These are phyloP conservation scores for Lachnellula willkommii DNA, from an alignment of 2,329 filamentous ascomycete genomes.

Conservation along the genomic window DNA sequence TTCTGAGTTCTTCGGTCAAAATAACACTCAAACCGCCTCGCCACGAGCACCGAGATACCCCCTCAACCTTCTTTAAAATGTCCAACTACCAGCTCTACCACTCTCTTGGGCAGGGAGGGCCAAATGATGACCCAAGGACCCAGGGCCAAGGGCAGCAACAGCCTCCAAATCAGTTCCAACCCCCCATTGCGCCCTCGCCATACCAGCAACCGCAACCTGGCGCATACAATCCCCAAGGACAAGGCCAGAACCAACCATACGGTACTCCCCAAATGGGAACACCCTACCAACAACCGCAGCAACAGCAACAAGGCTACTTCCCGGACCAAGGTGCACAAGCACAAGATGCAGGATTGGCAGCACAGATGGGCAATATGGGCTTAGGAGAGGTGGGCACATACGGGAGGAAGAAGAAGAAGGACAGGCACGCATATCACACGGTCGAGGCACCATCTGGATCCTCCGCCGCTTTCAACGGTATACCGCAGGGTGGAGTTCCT, in stretches of 20 bases:
- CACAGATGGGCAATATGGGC: conserved; percentile 74
- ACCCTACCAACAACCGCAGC: conserved; percentile 30
- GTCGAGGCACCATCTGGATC: conserved; percentile 67
- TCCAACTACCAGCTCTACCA: conserved; percentile 53
- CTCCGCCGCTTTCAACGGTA: conserved; percentile 64
- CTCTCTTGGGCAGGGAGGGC: conserved; percentile 51
- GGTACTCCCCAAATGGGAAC: conserved; percentile 22
- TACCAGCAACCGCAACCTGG: conserved; percentile 36
- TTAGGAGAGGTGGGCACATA: conserved; percentile 49
- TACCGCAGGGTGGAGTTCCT: conserved; percentile 52
- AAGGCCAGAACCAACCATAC: conserved; percentile 12
- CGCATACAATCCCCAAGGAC: conserved; percentile 15
- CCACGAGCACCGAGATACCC: no score
- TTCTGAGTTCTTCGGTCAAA: no score
- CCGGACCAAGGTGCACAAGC: conserved; percentile 30
- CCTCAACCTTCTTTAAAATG: conserved; percentile 36
- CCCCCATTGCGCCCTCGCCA: conserved; percentile 47
- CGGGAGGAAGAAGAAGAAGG: conserved; percentile 77
- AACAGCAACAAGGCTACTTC: conserved; percentile 20
- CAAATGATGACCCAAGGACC: conserved; percentile 50
- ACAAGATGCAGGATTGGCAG: conserved; percentile 50
- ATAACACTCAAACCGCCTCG: no score
- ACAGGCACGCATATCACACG: conserved; percentile 86
- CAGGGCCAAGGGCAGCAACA: conserved; percentile 46
- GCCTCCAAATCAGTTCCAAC: conserved; percentile 51